phyloP scores from a whole-genome alignment of 768 basidiomycete species.

The Amanita rubescens region DNA sequence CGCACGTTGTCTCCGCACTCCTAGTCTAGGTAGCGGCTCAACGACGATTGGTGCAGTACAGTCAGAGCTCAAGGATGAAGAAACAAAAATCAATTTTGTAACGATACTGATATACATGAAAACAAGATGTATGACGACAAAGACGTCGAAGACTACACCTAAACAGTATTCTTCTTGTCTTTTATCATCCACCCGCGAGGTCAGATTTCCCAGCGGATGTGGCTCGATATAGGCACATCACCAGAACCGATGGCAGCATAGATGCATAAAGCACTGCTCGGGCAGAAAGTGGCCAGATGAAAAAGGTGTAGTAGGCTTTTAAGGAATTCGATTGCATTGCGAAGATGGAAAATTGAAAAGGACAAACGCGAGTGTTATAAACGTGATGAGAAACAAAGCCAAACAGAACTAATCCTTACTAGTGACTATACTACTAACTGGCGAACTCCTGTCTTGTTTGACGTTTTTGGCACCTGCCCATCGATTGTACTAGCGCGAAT shows the following conservation, averaged over 20 bases:
- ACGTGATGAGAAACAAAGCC: neutral
- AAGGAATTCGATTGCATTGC: neutral
- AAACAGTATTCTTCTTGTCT: slow-evolving; percentile 28
- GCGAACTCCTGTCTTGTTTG: too few species aligned
- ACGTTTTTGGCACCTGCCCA: too few species aligned
- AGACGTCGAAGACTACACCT: slow-evolving; percentile 25
- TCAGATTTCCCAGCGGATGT: slow-evolving; percentile 44
- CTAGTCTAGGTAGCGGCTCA: too few species aligned
- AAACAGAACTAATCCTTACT: neutral
- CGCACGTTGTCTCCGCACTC: too few species aligned
- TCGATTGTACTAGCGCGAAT: too few species aligned
- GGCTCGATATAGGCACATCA: slow-evolving; percentile 57
- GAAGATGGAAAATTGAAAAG: neutral
- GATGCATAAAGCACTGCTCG: slow-evolving; percentile 55
- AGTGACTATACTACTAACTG: too few species aligned
- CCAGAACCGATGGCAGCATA: slow-evolving; percentile 76
- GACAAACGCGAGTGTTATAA: neutral
- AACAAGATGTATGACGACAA: slow-evolving; percentile 13
- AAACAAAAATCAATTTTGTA: neutral
- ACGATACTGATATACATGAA: slow-evolving; percentile 22
- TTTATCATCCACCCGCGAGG: slow-evolving; percentile 41
- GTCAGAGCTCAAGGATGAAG: neutral
- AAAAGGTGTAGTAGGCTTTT: neutral
- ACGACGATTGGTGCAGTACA: too few species aligned
- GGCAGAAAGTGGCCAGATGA: slow-evolving; percentile 63